Conservation (phyloP, 495 filamentous ascomycete genomes). For the Penicillium antarcticum region DNA sequence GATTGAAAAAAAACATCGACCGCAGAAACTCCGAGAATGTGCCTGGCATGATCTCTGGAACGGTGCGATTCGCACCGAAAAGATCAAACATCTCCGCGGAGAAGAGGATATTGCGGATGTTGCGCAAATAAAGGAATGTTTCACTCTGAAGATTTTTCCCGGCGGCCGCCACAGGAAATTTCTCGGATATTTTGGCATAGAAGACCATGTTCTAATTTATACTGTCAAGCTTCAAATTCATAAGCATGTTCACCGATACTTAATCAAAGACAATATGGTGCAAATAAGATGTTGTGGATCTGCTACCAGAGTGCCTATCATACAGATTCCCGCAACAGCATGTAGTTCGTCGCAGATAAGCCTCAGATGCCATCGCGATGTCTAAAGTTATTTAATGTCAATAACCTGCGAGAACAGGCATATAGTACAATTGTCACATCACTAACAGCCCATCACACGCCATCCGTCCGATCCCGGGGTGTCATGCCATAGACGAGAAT, state of each 20-base stretch:
- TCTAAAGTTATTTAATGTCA: too few relatives aligned
- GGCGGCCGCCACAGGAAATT: too few relatives aligned
- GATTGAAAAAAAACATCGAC: neutral
- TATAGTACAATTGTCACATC: too few relatives aligned
- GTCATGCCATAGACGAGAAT: constrained; percentile 14
- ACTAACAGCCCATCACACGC: neutral
- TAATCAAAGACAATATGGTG: too few relatives aligned
- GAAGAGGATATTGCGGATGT: neutral
- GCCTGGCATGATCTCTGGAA: constrained; percentile 3
- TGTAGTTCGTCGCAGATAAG: neutral
- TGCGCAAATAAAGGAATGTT: neutral
- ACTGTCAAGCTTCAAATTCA: too few relatives aligned
- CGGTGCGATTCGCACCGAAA: constrained; percentile 4
- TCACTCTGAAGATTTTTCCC: too few relatives aligned
- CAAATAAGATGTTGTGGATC: too few relatives aligned
- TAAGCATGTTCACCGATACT: too few relatives aligned
- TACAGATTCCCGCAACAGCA: neutral
- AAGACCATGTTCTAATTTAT: too few relatives aligned
- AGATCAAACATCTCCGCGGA: neutral
- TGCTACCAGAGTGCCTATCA: neutral
- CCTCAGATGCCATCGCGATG: too few relatives aligned
- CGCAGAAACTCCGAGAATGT: constrained; percentile 5
- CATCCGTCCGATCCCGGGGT: neutral
- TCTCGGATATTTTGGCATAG: too few relatives aligned
- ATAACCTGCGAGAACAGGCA: too few relatives aligned